Evolutionary conservation across 2,329 filamentous ascomycete genomes (phyloP).

Genomic region (Clonostachys rhizophaga): DNA sequence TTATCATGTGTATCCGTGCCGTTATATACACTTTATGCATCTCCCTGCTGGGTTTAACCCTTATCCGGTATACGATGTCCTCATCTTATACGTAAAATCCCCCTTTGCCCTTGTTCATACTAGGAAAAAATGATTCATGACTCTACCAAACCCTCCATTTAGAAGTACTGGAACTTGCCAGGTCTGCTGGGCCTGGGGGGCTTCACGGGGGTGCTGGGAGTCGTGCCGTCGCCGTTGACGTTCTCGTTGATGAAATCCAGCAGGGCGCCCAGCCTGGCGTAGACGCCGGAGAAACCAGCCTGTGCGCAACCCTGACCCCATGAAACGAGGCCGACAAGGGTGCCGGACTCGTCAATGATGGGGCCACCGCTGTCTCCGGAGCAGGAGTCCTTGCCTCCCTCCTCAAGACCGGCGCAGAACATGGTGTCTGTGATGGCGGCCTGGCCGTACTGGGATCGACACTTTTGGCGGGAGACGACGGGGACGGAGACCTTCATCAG

Average conservation of each 20-base stretch:
- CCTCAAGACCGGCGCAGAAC: constrained; percentile 19
- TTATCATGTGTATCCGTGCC: too few species aligned
- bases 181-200: too few species aligned
- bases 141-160: too few species aligned
- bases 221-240: too few species aligned
- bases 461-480: constrained; percentile 16
- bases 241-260: constrained; percentile 10
- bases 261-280: constrained; percentile 15
- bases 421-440: constrained; percentile 16
- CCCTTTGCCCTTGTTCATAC: too few species aligned
- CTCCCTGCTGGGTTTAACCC: too few species aligned
- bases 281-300: constrained; percentile 17
- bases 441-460: constrained; percentile 13
- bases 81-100: too few species aligned
- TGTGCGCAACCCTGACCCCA: constrained; percentile 21
- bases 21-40: too few species aligned
- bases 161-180: too few species aligned
- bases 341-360: constrained; percentile 13
- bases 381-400: constrained; percentile 22
- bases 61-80: too few species aligned
- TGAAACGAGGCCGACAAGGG: constrained; percentile 18
- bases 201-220: too few species aligned
- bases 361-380: constrained; percentile 22
- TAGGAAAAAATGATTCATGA: too few species aligned
- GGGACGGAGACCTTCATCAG: constrained; percentile 22